These are phyloP conservation scores for Aegilops longissima DNA, from an alignment of 176 grass and related monocot genomes.

Conservation along the genomic window DNA sequence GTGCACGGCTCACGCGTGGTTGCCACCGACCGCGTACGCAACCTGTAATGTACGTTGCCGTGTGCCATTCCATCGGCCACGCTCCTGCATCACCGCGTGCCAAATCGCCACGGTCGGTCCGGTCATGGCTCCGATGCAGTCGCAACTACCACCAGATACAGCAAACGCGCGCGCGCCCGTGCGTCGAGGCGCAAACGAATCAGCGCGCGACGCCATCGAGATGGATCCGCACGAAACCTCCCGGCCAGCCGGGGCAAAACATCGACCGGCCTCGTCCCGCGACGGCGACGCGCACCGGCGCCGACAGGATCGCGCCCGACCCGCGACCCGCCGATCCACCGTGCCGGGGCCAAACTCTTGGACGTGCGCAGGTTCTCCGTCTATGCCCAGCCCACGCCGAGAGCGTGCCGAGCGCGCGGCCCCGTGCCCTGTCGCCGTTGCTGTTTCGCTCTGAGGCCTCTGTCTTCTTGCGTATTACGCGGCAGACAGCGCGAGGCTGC, in stretches of 20 bases:
- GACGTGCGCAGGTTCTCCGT: not conserved
- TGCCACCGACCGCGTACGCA: too few relatives aligned
- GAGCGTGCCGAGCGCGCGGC: not conserved
- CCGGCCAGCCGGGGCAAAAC: too few relatives aligned
- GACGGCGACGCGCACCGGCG: constrained; percentile 18
- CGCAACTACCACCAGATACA: not conserved
- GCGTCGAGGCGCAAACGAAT: not conserved
- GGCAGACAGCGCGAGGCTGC: not conserved
- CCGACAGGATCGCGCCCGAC: not conserved
- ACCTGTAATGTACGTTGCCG: not conserved
- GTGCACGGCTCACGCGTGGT: too few relatives aligned
- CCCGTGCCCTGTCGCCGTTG: too few relatives aligned
- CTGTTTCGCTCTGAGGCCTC: not conserved
- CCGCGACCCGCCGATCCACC: not conserved
- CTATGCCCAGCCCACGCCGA: not conserved
- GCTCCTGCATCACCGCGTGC: not conserved
- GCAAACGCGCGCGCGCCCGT: not conserved
- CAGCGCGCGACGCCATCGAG: not conserved
- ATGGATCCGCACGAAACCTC: not conserved
- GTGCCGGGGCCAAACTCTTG: not conserved
- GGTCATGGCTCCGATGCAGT: not conserved
- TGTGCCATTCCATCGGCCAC: not conserved
- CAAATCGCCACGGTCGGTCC: not conserved
- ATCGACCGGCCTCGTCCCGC: not conserved
- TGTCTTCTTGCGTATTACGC: not conserved